These are phyloP conservation scores for Eremothecium sinecaudum DNA, from an alignment of 1,139 yeast species.

Conservation along the genomic window DNA sequence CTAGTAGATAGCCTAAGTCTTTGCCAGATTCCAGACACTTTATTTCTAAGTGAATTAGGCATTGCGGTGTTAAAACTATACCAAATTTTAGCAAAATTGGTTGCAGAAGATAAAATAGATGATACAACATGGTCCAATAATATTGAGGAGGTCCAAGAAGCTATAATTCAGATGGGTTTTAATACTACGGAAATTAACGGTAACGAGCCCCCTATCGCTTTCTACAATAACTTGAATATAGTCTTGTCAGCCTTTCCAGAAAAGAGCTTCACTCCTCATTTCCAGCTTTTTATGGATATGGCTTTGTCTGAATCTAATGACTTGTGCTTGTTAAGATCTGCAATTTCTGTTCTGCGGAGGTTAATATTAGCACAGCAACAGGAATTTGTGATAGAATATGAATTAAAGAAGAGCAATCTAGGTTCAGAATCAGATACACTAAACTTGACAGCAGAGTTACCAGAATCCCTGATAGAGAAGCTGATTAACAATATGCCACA, in stretches of 20 bases:
- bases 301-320: conserved; percentile 12
- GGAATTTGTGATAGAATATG: conserved; percentile 53
- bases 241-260: conserved; percentile 13
- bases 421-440: conserved; percentile 15
- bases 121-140: conserved; percentile 23
- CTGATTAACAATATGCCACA: conserved; percentile 17
- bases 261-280: conserved; percentile 12
- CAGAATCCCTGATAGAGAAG: conserved; percentile 14
- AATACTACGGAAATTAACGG: conserved; percentile 14
- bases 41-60: conserved; percentile 35
- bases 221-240: conserved; percentile 18
- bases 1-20: conserved; percentile 45
- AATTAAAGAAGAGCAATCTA: conserved; percentile 35
- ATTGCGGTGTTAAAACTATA: conserved; percentile 42
- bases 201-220: conserved; percentile 22
- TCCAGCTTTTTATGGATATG: conserved; percentile 17
- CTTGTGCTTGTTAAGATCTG: conserved; percentile 33
- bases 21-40: conserved; percentile 35
- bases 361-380: conserved; percentile 39
- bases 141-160: conserved; percentile 20
- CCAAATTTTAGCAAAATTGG: conserved; percentile 6
- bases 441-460: conserved; percentile 20
- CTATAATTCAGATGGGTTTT: conserved; percentile 23
- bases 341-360: conserved; percentile 32
- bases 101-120: conserved; percentile 17